Base-by-base conservation (phyloP, 768 basidiomycete species). In the Suillus spraguei region DNA sequence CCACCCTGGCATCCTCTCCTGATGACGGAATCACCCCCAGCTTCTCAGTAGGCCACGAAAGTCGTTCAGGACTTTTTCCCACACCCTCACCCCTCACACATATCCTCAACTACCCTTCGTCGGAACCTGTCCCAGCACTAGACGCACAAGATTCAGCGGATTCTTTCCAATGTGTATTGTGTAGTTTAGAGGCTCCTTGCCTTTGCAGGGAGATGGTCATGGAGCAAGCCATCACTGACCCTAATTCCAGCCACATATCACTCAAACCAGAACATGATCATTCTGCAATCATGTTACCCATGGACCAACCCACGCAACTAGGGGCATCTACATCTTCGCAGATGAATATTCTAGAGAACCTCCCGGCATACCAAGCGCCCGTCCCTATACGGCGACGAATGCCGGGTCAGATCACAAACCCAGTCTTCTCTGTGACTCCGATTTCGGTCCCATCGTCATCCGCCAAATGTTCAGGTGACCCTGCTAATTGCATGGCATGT, bases 401-500 rank as follows among this genome's bases (percentile, higher is more conserved):
- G 39, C 69, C 78, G 2, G 68, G 73, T 47, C 70, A 78, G 17
- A 76, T 74, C 6, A 67, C 75, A 41, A 84, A 82, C 61, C 75
- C 84, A 14, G 76, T 90, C 41, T 91, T 91, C 72, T 83, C 86
- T 10, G 74, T 83, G 49, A 78, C 83, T 22, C 70, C 76, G 32
- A 54, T 70, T 38, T 66, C 71, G 50, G 72, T 80, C 59, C 68
- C 76, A 28, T 67, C 77, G 38, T 66, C 72, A 47, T 63, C 73
- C 38, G 68, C 69, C 62, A 83, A 76, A 39, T 96, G 94, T 74
- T 91, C 93, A 20, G 94, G 94, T 14, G 92, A 96, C 70, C 94
- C 94, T 3, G 82, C 84, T 10, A 94, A 95, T 74, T 96, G 94
- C 71, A 74, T 85, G 60, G 94, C 93, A 5, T 96, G 94, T 71